A percentile compares a stretch with the other conserved stretches of the same genome.
phyloP scores from a whole-genome alignment of 2,329 filamentous ascomycete genomes.

The Didymellaceae sp. region DNA sequence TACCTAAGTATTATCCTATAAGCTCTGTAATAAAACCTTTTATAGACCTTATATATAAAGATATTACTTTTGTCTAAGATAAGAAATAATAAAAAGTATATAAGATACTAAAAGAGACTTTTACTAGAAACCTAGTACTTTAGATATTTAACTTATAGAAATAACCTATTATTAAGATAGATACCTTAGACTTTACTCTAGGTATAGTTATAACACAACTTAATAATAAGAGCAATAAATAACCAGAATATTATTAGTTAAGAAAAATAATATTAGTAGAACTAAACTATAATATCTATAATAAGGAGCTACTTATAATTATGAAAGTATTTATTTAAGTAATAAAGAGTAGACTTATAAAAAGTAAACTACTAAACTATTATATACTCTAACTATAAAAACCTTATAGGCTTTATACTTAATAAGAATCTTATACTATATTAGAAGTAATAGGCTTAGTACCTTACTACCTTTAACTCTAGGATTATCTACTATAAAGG shows the following conservation, averaged over 20 bases:
- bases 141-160: neutral
- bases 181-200: neutral
- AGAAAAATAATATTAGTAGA: neutral
- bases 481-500: conserved; percentile 11
- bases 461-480: conserved; percentile 8
- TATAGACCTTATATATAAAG: neutral
- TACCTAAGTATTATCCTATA: no score
- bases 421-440: neutral
- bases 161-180: neutral
- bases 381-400: conserved; percentile 10
- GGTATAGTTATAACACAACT: neutral
- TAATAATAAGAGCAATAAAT: neutral
- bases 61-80: neutral
- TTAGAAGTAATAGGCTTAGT: conserved; percentile 3
- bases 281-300: neutral
- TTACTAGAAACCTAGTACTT: neutral
- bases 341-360: conserved; percentile 11
- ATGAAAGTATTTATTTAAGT: neutral
- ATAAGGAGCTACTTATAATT: neutral
- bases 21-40: neutral
- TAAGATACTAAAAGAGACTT: neutral
- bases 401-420: conserved; percentile 10
- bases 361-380: neutral
- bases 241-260: neutral
- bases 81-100: neutral